Conservation (phyloP, 208 protist genomes). For the Trypanosomatidae sp. region DNA sequence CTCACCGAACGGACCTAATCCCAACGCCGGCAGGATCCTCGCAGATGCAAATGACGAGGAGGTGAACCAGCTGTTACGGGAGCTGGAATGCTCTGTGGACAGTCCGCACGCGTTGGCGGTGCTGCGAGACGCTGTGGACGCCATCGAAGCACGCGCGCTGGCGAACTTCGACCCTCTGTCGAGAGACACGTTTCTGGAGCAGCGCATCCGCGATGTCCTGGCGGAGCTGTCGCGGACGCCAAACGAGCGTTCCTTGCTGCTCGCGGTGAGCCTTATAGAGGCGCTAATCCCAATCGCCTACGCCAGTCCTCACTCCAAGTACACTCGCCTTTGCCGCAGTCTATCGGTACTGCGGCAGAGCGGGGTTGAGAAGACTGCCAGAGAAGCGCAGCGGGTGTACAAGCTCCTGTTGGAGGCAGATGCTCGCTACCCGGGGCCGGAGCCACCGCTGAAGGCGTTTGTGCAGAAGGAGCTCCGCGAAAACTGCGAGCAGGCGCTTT, state of each 20-base stretch:
- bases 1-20: slow-evolving; percentile 19
- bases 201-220: slow-evolving; percentile 80
- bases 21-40: slow-evolving; percentile 9
- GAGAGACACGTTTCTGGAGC: slow-evolving; percentile 82
- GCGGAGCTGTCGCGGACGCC: slow-evolving; percentile 59
- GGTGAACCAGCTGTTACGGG: slow-evolving; percentile 73
- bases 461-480: slow-evolving; percentile 87
- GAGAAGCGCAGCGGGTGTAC: slow-evolving; percentile 79
- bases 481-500: slow-evolving; percentile 74
- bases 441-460: slow-evolving; percentile 78
- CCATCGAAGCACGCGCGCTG: slow-evolving; percentile 76
- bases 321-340: slow-evolving; percentile 79
- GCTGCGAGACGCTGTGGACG: slow-evolving; percentile 71
- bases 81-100: slow-evolving; percentile 73
- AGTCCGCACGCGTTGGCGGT: slow-evolving; percentile 62
- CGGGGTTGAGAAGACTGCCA: slow-evolving; percentile 58
- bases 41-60: slow-evolving; percentile 74
- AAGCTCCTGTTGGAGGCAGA: slow-evolving; percentile 72
- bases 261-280: slow-evolving; percentile 80
- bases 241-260: slow-evolving; percentile 48
- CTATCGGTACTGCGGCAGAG: slow-evolving; percentile 73
- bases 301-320: slow-evolving; percentile 80
- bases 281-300: slow-evolving; percentile 78
- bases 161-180: slow-evolving; percentile 76
- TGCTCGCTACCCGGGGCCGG: slow-evolving; percentile 32